Conservation (phyloP, 345 rosid species). For the Eucalyptus curtisii region DNA sequence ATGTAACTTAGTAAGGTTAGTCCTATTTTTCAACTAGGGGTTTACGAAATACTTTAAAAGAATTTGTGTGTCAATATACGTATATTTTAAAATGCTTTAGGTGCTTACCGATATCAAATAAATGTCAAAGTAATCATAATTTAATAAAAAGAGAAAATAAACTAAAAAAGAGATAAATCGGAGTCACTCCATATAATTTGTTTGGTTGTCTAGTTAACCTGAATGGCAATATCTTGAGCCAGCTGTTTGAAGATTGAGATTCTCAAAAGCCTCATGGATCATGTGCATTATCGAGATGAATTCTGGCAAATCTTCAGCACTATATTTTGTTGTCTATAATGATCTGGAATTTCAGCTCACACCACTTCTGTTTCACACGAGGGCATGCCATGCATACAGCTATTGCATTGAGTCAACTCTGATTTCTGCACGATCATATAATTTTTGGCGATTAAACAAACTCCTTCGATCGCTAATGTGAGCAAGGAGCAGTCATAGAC, state of each 20-base stretch:
- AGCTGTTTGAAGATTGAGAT: background rate
- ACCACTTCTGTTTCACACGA: background rate
- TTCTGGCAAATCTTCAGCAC: background rate
- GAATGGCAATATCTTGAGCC: background rate
- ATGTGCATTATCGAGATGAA: background rate
- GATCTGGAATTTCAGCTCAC: background rate
- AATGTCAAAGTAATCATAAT: background rate
- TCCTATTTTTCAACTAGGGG: background rate
- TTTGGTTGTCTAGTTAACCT: background rate
- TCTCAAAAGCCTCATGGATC: background rate
- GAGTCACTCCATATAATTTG: background rate
- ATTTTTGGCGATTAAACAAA: background rate
- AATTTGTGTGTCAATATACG: background rate
- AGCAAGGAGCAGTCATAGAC: background rate
- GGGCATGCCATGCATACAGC: background rate
- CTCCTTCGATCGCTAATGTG: background rate
- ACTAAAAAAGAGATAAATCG: background rate
- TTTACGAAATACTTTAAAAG: background rate
- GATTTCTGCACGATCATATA: background rate
- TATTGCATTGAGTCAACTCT: background rate
- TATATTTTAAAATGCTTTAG: background rate
- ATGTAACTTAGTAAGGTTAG: background rate
- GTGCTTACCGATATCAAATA: background rate
- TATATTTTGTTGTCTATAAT: background rate
- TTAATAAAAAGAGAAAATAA: background rate